A percentile compares a stretch with the other conserved stretches of the same genome.
These are phyloP conservation scores for Draba incana DNA, from an alignment of 345 rosid genomes.

Conservation along the genomic window DNA sequence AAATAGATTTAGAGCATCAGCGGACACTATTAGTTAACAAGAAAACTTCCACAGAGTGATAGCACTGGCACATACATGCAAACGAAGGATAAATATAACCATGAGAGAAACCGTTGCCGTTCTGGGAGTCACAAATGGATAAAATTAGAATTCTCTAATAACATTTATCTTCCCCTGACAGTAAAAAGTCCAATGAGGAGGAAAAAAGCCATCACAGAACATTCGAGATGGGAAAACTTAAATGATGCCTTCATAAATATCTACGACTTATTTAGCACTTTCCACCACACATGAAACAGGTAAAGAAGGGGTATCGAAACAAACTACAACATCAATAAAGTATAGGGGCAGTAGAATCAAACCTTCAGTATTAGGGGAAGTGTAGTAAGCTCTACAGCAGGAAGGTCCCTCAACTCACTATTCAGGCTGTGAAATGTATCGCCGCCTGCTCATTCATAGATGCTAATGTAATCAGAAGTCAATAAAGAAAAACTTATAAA, in stretches of 20 bases:
- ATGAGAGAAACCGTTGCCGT: not conserved
- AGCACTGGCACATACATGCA: slow-evolving; percentile 3
- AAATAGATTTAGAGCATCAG: slow-evolving; percentile 20
- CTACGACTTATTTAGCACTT: slow-evolving; percentile 10
- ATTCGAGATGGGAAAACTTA: slow-evolving; percentile 6
- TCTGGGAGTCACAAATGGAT: slow-evolving; percentile 23
- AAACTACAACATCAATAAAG: slow-evolving; percentile 13
- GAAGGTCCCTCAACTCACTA: slow-evolving; percentile 92
- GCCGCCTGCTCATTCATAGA: slow-evolving; percentile 54
- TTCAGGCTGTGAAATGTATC: slow-evolving; percentile 78
- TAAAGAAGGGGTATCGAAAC: not conserved
- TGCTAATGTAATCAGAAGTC: slow-evolving; percentile 23
- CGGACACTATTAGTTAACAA: slow-evolving; percentile 8
- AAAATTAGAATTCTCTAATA: not conserved
- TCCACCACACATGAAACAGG: slow-evolving; percentile 13
- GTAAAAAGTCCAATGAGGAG: slow-evolving; percentile 1
- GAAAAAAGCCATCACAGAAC: slow-evolving; percentile 16
- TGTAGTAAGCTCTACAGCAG: slow-evolving; percentile 86
- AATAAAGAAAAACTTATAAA: not conserved
- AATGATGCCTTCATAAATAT: slow-evolving; percentile 2
- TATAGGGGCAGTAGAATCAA: slow-evolving; percentile 44
- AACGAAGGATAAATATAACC: slow-evolving; percentile 22
- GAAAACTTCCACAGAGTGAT: slow-evolving; percentile 12
- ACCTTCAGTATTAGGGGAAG: slow-evolving; percentile 96
- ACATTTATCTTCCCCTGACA: not conserved